Evolutionary conservation across 2,329 filamentous ascomycete species (phyloP).

Genomic region (Calonectria henricotiae): DNA sequence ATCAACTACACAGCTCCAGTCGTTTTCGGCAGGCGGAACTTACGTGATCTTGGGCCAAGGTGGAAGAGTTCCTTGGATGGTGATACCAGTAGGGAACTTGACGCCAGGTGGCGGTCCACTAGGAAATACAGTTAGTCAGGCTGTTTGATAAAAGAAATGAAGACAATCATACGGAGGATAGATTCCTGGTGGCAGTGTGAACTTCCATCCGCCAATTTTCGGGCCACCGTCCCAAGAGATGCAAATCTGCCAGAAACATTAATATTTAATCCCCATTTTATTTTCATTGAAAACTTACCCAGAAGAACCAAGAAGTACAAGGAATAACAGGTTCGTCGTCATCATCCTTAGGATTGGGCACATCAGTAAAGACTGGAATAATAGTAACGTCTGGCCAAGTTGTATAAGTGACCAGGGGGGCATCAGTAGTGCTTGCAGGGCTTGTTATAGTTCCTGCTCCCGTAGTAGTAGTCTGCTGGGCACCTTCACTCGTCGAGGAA

Average conservation of each 20-base stretch:
- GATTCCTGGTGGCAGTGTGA: constrained; percentile 32
- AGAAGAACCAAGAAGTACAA: constrained; percentile 36
- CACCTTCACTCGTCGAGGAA: not conserved
- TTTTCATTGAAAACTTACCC: constrained; percentile 26
- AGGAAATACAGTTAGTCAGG: not conserved
- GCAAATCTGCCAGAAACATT: constrained; percentile 29
- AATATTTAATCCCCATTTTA: not conserved
- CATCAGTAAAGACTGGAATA: constrained; percentile 25
- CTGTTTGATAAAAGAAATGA: not conserved
- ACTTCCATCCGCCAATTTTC: constrained; percentile 31
- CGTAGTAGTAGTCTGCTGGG: not conserved
- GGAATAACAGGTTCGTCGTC: constrained; percentile 28
- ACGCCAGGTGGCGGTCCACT: constrained; percentile 33
- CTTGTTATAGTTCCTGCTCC: not conserved
- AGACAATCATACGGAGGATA: constrained; percentile 22
- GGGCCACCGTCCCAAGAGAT: constrained; percentile 28
- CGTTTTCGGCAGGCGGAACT: not conserved
- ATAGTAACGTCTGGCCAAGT: constrained; percentile 34
- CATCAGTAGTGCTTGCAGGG: constrained; percentile 8
- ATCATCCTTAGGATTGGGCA: constrained; percentile 16
- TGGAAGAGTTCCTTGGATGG: constrained; percentile 33
- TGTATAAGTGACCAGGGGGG: constrained; percentile 31
- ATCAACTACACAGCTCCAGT: not conserved
- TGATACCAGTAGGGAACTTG: constrained; percentile 30
- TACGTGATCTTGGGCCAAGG: constrained; percentile 40